Conservation (phyloP, 805 yeast species). For the Cyberlindnera subsufficiens region DNA sequence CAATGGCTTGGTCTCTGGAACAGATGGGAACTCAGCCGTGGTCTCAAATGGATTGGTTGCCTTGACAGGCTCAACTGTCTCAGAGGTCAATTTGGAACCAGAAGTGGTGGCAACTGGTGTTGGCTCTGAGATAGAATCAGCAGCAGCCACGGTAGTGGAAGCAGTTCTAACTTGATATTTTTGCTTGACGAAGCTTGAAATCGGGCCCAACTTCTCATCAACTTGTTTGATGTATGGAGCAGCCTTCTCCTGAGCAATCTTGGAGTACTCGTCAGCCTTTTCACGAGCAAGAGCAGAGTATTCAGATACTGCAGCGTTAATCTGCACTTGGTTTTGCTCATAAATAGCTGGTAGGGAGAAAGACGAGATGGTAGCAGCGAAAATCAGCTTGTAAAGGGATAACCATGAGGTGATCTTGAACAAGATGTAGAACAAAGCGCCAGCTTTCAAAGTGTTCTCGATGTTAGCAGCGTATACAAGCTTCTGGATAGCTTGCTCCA, state of each 20-base stretch:
- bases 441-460: slow-evolving; percentile 68
- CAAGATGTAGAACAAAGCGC: slow-evolving; percentile 55
- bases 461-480: slow-evolving; percentile 64
- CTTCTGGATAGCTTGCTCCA: slow-evolving; percentile 50
- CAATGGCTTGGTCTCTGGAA: slow-evolving; percentile 14
- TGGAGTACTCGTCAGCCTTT: slow-evolving; percentile 39
- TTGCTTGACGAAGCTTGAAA: slow-evolving; percentile 51
- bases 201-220: slow-evolving; percentile 60
- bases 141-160: slow-evolving; percentile 50
- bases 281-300: slow-evolving; percentile 41
- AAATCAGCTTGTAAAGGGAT: slow-evolving; percentile 62
- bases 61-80: slow-evolving; percentile 1
- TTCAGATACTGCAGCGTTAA: slow-evolving; percentile 56
- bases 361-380: slow-evolving; percentile 49
- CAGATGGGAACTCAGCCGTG: slow-evolving; percentile 15
- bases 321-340: slow-evolving; percentile 67
- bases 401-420: slow-evolving; percentile 73
- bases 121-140: slow-evolving; percentile 8
- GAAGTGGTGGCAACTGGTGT: slow-evolving; percentile 15
- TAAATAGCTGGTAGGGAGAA: slow-evolving; percentile 78
- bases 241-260: slow-evolving; percentile 48
- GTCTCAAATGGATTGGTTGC: not conserved
- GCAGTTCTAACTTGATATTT: slow-evolving; percentile 59
- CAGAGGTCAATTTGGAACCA: slow-evolving; percentile 9
- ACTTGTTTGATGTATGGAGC: slow-evolving; percentile 55